phyloP scores from a whole-genome alignment of 2,329 filamentous ascomycete genomes.

The Hawksworthiomyces lignivorus region DNA sequence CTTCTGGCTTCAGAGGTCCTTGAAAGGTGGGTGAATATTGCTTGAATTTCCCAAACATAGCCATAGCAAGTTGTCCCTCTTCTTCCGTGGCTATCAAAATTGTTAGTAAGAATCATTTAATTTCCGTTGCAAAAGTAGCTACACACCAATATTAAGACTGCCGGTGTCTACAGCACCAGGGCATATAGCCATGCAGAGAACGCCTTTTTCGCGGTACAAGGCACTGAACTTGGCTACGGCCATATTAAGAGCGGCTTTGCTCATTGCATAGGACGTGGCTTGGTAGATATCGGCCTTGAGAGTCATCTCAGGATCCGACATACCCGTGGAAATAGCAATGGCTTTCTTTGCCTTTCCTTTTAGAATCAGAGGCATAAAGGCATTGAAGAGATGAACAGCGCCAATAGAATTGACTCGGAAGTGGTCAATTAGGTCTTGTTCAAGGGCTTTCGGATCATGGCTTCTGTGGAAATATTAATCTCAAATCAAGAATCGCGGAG shows the following conservation, averaged over 20 bases:
- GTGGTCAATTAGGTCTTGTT: constrained; percentile 22
- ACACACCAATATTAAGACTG: constrained; percentile 7
- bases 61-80: constrained; percentile 5
- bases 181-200: constrained; percentile 43
- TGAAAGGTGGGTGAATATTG: constrained; percentile 10
- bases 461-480: constrained; percentile 15
- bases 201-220: constrained; percentile 39
- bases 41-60: constrained; percentile 11
- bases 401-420: constrained; percentile 44
- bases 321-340: constrained; percentile 40
- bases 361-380: constrained; percentile 44
- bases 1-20: too few species aligned
- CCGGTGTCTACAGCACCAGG: constrained; percentile 44
- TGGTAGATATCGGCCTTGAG: constrained; percentile 27
- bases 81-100: constrained; percentile 10
- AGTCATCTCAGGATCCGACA: constrained; percentile 38
- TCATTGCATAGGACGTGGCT: constrained; percentile 34
- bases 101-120: neutral
- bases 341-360: constrained; percentile 47
- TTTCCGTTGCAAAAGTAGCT: neutral
- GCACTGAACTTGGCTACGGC: constrained; percentile 45
- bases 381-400: constrained; percentile 44
- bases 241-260: constrained; percentile 46
- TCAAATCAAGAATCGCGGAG: too few species aligned
- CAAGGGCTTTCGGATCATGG: constrained; percentile 26